These are phyloP conservation scores for Flaveria trinervia DNA, from an alignment of 129 eudicot genomes.

Conservation along the genomic window DNA sequence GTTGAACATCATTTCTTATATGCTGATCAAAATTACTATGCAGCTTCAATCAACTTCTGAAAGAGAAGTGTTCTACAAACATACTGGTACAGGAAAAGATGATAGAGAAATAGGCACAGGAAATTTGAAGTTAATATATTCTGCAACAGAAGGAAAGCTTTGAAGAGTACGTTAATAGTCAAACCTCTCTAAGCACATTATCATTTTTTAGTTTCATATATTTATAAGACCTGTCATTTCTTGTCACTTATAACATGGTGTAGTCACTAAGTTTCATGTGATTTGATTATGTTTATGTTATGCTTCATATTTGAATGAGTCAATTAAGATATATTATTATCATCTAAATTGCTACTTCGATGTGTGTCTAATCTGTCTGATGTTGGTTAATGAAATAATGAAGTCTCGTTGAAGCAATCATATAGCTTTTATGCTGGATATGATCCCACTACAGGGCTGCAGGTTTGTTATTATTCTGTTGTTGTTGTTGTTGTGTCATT, in stretches of 20 bases:
- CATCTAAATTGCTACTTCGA: too few relatives aligned
- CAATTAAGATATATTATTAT: not conserved
- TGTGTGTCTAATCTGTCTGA: too few relatives aligned
- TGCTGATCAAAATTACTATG: slow-evolving; percentile 1
- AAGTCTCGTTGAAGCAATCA: too few relatives aligned
- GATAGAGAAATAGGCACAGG: slow-evolving; percentile 68
- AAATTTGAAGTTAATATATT: slow-evolving; percentile 66
- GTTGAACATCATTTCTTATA: not conserved
- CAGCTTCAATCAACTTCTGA: slow-evolving; percentile 59
- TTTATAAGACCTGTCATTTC: not conserved
- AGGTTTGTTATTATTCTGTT: slow-evolving; percentile 40
- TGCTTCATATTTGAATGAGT: slow-evolving; percentile 4
- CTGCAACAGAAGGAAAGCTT: slow-evolving; percentile 66
- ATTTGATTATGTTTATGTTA: slow-evolving; percentile 9
- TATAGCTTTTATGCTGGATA: too few relatives aligned
- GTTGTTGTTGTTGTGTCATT: not conserved
- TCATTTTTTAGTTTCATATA: not conserved
- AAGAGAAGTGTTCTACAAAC: slow-evolving; percentile 34
- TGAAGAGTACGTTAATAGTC: slow-evolving; percentile 55
- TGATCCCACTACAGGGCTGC: slow-evolving; percentile 27
- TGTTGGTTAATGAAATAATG: too few relatives aligned
- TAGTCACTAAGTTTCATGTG: not conserved
- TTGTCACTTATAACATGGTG: not conserved
- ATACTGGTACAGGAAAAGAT: slow-evolving; percentile 38
- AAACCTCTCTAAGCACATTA: slow-evolving; percentile 55